These are phyloP conservation scores for Neurospora sp. DNA, from an alignment of 495 filamentous ascomycete species.

Conservation along the genomic window DNA sequence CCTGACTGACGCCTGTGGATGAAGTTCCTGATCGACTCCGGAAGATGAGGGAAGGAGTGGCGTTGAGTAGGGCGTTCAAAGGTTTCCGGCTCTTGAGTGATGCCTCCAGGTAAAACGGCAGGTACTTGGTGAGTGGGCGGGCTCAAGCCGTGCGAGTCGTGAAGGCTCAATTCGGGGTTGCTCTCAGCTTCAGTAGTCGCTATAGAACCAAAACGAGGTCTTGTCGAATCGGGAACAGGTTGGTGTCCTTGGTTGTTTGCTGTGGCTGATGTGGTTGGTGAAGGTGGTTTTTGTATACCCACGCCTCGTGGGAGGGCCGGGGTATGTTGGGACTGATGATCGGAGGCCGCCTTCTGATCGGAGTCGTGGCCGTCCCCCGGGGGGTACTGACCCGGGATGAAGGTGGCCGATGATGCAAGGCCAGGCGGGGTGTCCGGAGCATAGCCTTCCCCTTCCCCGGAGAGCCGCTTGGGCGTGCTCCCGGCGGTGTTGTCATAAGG, in stretches of 20 bases:
- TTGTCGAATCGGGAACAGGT: neutral
- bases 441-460: constrained; percentile 4
- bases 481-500: constrained; percentile 6
- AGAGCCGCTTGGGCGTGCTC: constrained; percentile 13
- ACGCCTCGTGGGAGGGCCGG: constrained; percentile 11
- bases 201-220: constrained; percentile 5
- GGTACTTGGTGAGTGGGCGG: constrained; percentile 17
- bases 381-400: constrained; percentile 1
- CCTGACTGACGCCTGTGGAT: constrained; percentile 11
- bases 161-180: constrained; percentile 18
- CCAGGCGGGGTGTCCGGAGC: neutral
- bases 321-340: constrained; percentile 7
- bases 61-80: constrained; percentile 11
- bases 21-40: constrained; percentile 15
- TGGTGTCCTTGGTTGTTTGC: neutral
- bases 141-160: constrained; percentile 14
- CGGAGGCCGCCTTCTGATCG: constrained; percentile 7
- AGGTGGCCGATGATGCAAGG: neutral
- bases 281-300: constrained; percentile 11
- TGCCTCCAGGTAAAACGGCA: constrained; percentile 13
- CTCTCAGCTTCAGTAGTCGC: constrained; percentile 14
- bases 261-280: constrained; percentile 1
- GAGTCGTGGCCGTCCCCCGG: constrained; percentile 7
- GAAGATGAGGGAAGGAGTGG: constrained; percentile 10
- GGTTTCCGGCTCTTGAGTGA: constrained; percentile 22